These are phyloP conservation scores for Cymbomonas tetramitiformis DNA, from an alignment of 139 green algal genomes.

Conservation along the genomic window DNA sequence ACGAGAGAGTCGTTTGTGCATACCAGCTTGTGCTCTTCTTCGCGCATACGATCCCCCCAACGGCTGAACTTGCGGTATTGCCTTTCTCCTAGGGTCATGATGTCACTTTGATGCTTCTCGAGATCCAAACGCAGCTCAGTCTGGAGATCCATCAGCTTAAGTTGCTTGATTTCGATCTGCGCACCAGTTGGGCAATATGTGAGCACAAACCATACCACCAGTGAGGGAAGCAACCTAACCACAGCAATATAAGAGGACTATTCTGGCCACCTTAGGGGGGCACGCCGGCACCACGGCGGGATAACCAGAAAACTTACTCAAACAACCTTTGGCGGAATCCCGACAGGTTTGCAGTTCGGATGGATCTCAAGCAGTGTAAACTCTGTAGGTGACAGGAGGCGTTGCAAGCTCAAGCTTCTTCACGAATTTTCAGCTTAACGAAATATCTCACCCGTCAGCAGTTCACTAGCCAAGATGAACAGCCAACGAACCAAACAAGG, in stretches of 20 bases:
- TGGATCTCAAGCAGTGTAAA: no score
- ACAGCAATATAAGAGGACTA: background rate
- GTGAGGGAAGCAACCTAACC: background rate
- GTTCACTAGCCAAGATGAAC: no score
- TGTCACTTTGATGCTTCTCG: conserved; percentile 38
- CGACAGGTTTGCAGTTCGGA: background rate
- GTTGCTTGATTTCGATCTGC: conserved; percentile 25
- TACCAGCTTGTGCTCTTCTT: background rate
- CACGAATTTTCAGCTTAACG: no score
- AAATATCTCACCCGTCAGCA: no score
- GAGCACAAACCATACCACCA: background rate
- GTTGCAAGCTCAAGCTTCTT: no score
- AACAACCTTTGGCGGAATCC: no score
- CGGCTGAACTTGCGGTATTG: conserved; percentile 54
- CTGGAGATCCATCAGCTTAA: conserved; percentile 29
- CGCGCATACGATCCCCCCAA: background rate
- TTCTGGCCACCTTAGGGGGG: background rate
- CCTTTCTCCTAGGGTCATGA: conserved; percentile 52
- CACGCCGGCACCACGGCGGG: background rate
- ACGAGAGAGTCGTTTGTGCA: background rate
- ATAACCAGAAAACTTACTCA: background rate
- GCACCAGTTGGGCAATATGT: background rate
- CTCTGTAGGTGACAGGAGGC: no score
- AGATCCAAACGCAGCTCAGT: conserved; percentile 21
- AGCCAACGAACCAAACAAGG: no score